Conservation (phyloP, 768 basidiomycete species). For the Tulasnella calospora region DNA sequence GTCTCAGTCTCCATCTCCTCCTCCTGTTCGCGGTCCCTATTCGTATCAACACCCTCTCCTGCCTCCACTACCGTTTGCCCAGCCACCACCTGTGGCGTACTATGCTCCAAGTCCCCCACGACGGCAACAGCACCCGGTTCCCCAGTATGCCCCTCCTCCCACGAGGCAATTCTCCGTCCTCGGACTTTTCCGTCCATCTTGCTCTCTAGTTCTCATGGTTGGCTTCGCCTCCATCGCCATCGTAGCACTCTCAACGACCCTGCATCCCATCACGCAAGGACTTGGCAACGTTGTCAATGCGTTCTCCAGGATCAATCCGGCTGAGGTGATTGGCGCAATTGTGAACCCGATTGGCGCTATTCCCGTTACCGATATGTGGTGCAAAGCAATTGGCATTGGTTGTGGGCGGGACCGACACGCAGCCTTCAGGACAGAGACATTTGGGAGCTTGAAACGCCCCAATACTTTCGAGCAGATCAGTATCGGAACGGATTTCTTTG, state of each 20-base stretch:
- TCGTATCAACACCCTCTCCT: background rate
- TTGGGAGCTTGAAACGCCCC: background rate
- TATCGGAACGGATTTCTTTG: conserved; percentile 23
- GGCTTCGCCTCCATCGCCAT: background rate
- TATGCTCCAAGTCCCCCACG: background rate
- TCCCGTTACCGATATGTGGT: background rate
- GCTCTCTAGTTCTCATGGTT: background rate
- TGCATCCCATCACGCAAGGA: background rate
- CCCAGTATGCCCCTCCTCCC: background rate
- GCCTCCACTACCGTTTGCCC: background rate
- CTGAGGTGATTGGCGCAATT: background rate
- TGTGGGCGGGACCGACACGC: conserved; percentile 2
- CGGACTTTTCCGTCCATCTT: background rate
- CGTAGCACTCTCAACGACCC: background rate
- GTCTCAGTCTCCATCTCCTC: background rate
- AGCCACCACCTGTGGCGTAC: background rate
- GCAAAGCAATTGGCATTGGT: conserved; percentile 9
- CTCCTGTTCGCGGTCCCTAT: background rate
- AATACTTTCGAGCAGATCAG: background rate
- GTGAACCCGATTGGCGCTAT: background rate
- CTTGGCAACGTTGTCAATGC: conserved; percentile 6
- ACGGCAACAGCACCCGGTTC: background rate
- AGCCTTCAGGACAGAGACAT: conserved; percentile 10
- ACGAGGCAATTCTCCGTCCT: background rate
- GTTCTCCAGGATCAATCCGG: background rate